Evolutionary conservation across 208 protist genomes (phyloP).

Genomic region (Borovskyia barvae): DNA sequence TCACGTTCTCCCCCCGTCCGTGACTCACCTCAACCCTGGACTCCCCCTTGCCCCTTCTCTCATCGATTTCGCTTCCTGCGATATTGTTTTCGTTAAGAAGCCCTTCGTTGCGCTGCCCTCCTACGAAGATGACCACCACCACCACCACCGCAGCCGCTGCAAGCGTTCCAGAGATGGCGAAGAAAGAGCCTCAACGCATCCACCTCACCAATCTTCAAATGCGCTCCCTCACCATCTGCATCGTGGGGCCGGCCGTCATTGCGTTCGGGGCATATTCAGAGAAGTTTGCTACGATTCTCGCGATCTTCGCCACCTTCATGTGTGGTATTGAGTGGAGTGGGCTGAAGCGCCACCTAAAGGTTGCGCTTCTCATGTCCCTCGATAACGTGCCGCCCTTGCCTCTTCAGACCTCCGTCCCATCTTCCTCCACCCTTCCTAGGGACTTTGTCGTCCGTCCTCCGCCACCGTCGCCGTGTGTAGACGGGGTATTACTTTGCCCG

Average conservation of each 20-base stretch:
- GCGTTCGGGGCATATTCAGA: constrained; percentile 37
- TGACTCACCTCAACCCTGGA: neutral
- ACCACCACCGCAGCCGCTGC: no score
- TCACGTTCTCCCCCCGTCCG: neutral
- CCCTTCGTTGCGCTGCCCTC: neutral
- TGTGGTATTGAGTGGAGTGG: constrained; percentile 72
- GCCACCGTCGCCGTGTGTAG: constrained; percentile 17
- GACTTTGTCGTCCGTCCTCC: constrained; percentile 12
- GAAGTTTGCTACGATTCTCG: constrained; percentile 34
- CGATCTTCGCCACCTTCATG: constrained; percentile 48
- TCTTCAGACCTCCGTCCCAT: neutral
- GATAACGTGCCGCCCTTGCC: constrained; percentile 2
- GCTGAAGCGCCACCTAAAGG: constrained; percentile 86
- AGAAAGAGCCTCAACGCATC: constrained; percentile 1
- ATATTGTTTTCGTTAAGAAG: no score
- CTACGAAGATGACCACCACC: neutral
- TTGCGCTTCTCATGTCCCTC: constrained; percentile 42
- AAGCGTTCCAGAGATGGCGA: neutral
- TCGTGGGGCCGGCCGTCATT: constrained; percentile 50
- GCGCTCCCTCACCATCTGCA: constrained; percentile 59
- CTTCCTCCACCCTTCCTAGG: neutral
- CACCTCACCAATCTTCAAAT: constrained; percentile 51
- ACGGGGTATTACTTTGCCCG: constrained; percentile 23
- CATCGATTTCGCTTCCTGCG: no score
- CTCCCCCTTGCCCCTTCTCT: constrained; percentile 4